A percentile compares a stretch with the other conserved stretches of the same genome.
Conservation (phyloP, 345 rosid genomes). For the Ceriops zippeliana region DNA sequence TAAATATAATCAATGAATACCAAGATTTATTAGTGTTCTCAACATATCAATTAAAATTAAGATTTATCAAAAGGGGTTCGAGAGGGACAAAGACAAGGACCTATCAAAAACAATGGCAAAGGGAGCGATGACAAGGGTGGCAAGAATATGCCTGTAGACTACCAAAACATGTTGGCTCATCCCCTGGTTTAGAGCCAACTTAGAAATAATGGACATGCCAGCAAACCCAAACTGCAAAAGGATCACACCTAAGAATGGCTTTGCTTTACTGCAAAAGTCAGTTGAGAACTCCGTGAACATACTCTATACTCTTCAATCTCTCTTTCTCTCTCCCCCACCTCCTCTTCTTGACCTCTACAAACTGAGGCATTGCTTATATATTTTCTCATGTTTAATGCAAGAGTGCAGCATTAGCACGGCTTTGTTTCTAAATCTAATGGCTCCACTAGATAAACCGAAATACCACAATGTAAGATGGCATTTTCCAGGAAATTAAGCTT, state of each 20-base stretch:
- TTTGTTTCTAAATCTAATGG: constrained; percentile 24
- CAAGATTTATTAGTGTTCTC: too few species aligned
- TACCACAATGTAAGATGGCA: background rate
- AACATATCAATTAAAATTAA: background rate
- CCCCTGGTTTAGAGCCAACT: constrained; percentile 51
- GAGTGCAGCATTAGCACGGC: constrained; percentile 10
- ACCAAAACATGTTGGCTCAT: constrained; percentile 65
- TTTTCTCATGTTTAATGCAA: background rate
- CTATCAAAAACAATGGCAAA: constrained; percentile 69
- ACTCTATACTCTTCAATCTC: background rate
- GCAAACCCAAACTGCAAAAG: constrained; percentile 56
- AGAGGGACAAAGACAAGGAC: constrained; percentile 14
- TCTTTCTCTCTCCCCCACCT: background rate
- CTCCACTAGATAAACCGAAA: constrained; percentile 26
- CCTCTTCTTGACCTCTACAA: background rate
- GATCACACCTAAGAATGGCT: constrained; percentile 52
- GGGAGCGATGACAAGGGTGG: constrained; percentile 59
- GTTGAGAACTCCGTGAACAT: constrained; percentile 5
- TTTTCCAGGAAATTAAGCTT: background rate
- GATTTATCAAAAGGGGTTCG: background rate
- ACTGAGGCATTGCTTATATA: constrained; percentile 8
- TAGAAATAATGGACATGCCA: constrained; percentile 50
- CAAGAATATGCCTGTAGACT: constrained; percentile 65
- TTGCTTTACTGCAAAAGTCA: constrained; percentile 16
- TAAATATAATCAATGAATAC: background rate